phyloP scores from a whole-genome alignment of 2,329 filamentous ascomycete species.

The Alternaria gaisen region DNA sequence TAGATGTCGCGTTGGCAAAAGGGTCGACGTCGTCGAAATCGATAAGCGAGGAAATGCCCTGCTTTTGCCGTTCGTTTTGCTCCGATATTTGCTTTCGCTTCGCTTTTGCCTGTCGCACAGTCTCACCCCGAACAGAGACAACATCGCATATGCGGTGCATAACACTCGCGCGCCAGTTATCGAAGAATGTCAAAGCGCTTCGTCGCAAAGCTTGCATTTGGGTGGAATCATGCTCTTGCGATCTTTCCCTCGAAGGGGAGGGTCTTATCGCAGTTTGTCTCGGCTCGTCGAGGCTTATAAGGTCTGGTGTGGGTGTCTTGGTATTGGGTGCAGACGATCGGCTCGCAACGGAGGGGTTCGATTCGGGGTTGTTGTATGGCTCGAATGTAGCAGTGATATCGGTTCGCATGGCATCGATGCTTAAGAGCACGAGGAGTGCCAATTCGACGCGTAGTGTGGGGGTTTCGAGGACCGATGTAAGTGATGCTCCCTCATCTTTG shows the following conservation, averaged over 20 bases:
- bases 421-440: slow-evolving; percentile 57
- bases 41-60: slow-evolving; percentile 37
- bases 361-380: slow-evolving; percentile 29
- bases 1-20: slow-evolving; percentile 19
- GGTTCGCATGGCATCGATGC: slow-evolving; percentile 55
- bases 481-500: slow-evolving; percentile 41
- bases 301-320: slow-evolving; percentile 24
- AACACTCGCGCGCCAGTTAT: slow-evolving; percentile 79
- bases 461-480: slow-evolving; percentile 52
- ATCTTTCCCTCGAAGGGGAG: slow-evolving; percentile 42
- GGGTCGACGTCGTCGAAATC: slow-evolving; percentile 38
- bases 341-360: slow-evolving; percentile 13
- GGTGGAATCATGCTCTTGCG: slow-evolving; percentile 59
- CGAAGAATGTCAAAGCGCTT: slow-evolving; percentile 74
- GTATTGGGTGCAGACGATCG: slow-evolving; percentile 17
- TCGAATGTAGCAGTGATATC: slow-evolving; percentile 42
- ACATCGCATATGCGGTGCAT: slow-evolving; percentile 76
- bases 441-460: slow-evolving; percentile 55
- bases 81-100: slow-evolving; percentile 33
- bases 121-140: slow-evolving; percentile 44
- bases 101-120: slow-evolving; percentile 47
- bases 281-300: slow-evolving; percentile 43
- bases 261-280: slow-evolving; percentile 36
- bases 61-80: slow-evolving; percentile 27
- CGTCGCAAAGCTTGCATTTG: slow-evolving; percentile 72